A percentile compares a stretch with the other conserved stretches of the same genome.
Conservation (phyloP, 2,329 filamentous ascomycete species). For the Aureobasidium lini region DNA sequence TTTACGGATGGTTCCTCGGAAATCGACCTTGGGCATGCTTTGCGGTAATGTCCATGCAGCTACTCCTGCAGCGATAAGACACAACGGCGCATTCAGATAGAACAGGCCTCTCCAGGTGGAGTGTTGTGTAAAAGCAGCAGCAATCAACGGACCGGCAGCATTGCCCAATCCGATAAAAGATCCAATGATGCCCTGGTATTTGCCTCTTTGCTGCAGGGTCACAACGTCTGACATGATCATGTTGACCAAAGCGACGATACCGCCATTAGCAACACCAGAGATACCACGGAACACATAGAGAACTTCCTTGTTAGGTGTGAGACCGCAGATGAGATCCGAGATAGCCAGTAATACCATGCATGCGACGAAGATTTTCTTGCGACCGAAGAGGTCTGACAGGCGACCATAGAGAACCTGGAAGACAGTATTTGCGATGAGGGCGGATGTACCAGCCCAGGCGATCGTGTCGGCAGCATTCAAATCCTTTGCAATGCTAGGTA, state of each 20-base stretch:
- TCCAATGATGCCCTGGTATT: slow-evolving; percentile 14
- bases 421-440: slow-evolving; percentile 51
- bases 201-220: slow-evolving; percentile 16
- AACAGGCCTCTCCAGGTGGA: slow-evolving; percentile 20
- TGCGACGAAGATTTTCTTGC: slow-evolving; percentile 51
- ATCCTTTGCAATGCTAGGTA: slow-evolving; percentile 31
- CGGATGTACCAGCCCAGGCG: slow-evolving; percentile 48
- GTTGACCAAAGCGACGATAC: slow-evolving; percentile 23
- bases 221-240: slow-evolving; percentile 27
- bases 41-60: slow-evolving; percentile 41
- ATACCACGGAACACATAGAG: slow-evolving; percentile 25
- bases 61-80: slow-evolving; percentile 34
- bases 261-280: slow-evolving; percentile 21
- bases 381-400: slow-evolving; percentile 28
- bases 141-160: slow-evolving; percentile 48
- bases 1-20: slow-evolving; percentile 42
- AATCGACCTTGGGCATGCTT: slow-evolving; percentile 51
- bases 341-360: slow-evolving; percentile 47
- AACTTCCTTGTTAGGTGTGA: slow-evolving; percentile 36
- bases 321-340: slow-evolving; percentile 52
- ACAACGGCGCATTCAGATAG: slow-evolving; percentile 44
- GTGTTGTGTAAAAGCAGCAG: slow-evolving; percentile 39
- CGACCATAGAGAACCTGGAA: slow-evolving; percentile 59
- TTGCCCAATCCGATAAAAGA: slow-evolving; percentile 43
- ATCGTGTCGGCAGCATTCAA: slow-evolving; percentile 42